phyloP scores from a whole-genome alignment of 148 eudicot genomes.

The Diospyros lotus region DNA sequence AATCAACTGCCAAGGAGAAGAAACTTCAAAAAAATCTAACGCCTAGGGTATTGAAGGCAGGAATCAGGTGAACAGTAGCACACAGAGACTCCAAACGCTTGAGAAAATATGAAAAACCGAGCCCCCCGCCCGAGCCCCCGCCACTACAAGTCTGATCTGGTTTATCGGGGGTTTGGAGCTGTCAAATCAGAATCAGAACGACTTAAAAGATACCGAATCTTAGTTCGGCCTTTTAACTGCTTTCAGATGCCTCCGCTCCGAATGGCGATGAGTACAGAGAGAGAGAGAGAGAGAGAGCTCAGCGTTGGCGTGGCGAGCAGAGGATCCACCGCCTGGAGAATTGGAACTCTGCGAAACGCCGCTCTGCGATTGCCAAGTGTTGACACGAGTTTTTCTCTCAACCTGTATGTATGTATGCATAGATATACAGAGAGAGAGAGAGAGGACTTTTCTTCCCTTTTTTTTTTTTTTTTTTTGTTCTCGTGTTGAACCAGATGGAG shows the following conservation, averaged over 20 bases:
- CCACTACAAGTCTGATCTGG: not conserved
- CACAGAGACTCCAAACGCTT: not conserved
- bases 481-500: too few species aligned
- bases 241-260: not conserved
- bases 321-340: conserved; percentile 6
- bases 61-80: conserved; percentile 7
- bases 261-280: not conserved
- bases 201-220: not conserved
- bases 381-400: too few species aligned
- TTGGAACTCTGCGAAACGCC: not conserved
- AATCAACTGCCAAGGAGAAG: not conserved
- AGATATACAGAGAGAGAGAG: too few species aligned
- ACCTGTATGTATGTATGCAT: too few species aligned
- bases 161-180: too few species aligned
- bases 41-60: not conserved
- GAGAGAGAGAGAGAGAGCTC: not conserved
- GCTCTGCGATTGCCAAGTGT: conserved; percentile 9
- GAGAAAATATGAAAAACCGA: too few species aligned
- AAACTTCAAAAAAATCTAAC: not conserved
- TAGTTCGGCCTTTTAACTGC: too few species aligned
- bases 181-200: not conserved
- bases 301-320: conserved; percentile 1
- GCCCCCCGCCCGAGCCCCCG: not conserved
- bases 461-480: too few species aligned
- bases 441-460: too few species aligned